Evolutionary conservation across 2,329 filamentous ascomycete species (phyloP).

Genomic region (Curvularia eragrostidis): DNA sequence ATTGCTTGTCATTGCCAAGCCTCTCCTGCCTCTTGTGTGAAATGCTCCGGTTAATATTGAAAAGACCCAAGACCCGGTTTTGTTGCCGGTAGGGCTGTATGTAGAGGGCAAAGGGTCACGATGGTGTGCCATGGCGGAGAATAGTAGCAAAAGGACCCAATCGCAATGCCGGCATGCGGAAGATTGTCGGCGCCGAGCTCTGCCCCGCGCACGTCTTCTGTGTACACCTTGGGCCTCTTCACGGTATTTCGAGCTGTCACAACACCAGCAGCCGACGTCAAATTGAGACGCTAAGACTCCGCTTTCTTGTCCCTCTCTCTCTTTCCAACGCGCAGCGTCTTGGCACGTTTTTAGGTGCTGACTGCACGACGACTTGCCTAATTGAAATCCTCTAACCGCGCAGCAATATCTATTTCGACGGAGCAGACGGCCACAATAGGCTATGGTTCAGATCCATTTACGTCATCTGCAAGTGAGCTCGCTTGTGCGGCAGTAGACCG

Average conservation of each 20-base stretch:
- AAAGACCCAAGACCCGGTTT: not conserved
- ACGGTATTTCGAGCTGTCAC: slow-evolving; percentile 3
- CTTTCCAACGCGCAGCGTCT: not conserved
- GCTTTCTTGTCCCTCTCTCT: not conserved
- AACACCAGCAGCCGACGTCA: not conserved
- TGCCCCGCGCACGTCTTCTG: slow-evolving; percentile 1
- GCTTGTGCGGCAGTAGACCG: not conserved
- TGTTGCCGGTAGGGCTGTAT: not conserved
- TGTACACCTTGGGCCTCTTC: not conserved
- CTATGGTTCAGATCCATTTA: not conserved
- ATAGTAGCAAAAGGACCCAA: not conserved
- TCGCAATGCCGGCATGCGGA: not conserved
- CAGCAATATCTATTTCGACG: not conserved
- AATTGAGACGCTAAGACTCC: not conserved
- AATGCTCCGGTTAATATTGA: slow-evolving; percentile 14
- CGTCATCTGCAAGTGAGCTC: not conserved
- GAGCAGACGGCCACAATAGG: not conserved
- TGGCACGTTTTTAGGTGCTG: not conserved
- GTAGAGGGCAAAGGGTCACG: not conserved
- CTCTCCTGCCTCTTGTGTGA: slow-evolving; percentile 22
- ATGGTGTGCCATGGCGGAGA: not conserved
- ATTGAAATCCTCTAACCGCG: not conserved
- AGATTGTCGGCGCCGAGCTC: not conserved
- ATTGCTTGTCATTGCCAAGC: not conserved
- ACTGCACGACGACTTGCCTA: not conserved